phyloP scores from a whole-genome alignment of 768 basidiomycete genomes.

The Trametopsis cervina region DNA sequence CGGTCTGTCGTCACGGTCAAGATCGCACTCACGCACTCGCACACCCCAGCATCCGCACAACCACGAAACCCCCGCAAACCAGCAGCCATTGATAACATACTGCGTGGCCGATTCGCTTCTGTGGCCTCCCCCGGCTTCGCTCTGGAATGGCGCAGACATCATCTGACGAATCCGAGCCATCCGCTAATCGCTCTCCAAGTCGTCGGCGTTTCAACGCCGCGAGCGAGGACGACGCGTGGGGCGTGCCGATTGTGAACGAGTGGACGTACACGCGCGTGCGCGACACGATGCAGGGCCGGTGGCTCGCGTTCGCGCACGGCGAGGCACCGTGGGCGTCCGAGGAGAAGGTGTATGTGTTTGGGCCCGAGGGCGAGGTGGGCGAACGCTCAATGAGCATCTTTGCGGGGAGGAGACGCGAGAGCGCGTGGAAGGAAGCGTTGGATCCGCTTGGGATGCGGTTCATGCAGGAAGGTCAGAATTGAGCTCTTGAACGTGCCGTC shows the following conservation, averaged over 20 bases:
- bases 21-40: slow-evolving; percentile 19
- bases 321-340: slow-evolving; percentile 59
- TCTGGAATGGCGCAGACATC: slow-evolving; percentile 57
- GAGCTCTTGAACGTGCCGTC: slow-evolving; percentile 68
- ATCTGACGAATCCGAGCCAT: slow-evolving; percentile 67
- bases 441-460: slow-evolving; percentile 16
- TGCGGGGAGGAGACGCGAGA: slow-evolving; percentile 51
- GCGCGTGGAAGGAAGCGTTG: slow-evolving; percentile 58
- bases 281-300: slow-evolving; percentile 66
- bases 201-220: slow-evolving; percentile 32
- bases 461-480: slow-evolving; percentile 52
- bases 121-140: slow-evolving; percentile 52
- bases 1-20: slow-evolving; percentile 10
- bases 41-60: slow-evolving; percentile 14
- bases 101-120: slow-evolving; percentile 55
- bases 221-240: slow-evolving; percentile 40
- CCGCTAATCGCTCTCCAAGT: slow-evolving; percentile 62
- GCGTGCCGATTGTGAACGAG: slow-evolving; percentile 52
- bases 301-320: slow-evolving; percentile 71
- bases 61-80: slow-evolving; percentile 34
- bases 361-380: slow-evolving; percentile 76
- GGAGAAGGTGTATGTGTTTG: slow-evolving; percentile 70
- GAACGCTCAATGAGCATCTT: slow-evolving; percentile 63
- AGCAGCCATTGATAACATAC: slow-evolving; percentile 75
- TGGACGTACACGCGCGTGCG: slow-evolving; percentile 62